These are phyloP conservation scores for Coffea eugenioides DNA, from an alignment of 257 asterid genomes.

Conservation along the genomic window DNA sequence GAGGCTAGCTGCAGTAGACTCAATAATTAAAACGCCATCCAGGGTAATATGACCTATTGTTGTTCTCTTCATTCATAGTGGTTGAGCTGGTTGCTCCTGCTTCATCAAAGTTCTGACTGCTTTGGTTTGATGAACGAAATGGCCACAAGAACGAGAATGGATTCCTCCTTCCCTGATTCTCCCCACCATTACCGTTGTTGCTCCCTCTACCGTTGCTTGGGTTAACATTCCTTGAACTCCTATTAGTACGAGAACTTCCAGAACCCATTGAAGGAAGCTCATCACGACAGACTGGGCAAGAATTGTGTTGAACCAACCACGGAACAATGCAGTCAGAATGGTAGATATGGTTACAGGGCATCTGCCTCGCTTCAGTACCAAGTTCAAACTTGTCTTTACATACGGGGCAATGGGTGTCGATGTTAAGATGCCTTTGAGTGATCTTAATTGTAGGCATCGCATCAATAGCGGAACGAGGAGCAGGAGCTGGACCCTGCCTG, in stretches of 20 bases:
- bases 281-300: slow-evolving; percentile 64
- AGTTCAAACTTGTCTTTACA: slow-evolving; percentile 51
- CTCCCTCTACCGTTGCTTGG: slow-evolving; percentile 29
- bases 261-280: slow-evolving; percentile 39
- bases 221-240: slow-evolving; percentile 35
- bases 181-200: slow-evolving; percentile 38
- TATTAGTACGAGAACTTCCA: slow-evolving; percentile 30
- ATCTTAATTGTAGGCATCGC: slow-evolving; percentile 47
- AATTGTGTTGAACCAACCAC: slow-evolving; percentile 55
- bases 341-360: slow-evolving; percentile 59
- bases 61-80: slow-evolving; percentile 34
- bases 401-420: slow-evolving; percentile 51
- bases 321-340: slow-evolving; percentile 59
- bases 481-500: slow-evolving; percentile 51
- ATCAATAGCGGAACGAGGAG: slow-evolving; percentile 47
- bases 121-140: slow-evolving; percentile 54
- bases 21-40: slow-evolving; percentile 47
- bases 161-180: slow-evolving; percentile 69
- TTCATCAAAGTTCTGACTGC: slow-evolving; percentile 33
- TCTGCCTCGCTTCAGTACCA: slow-evolving; percentile 45
- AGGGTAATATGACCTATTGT: slow-evolving; percentile 26
- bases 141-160: slow-evolving; percentile 79
- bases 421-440: slow-evolving; percentile 32
- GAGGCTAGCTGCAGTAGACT: slow-evolving; percentile 21
- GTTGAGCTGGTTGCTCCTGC: slow-evolving; percentile 40